Base-by-base conservation (phyloP, 2,329 filamentous ascomycete species). In the Ascochyta pisi region DNA sequence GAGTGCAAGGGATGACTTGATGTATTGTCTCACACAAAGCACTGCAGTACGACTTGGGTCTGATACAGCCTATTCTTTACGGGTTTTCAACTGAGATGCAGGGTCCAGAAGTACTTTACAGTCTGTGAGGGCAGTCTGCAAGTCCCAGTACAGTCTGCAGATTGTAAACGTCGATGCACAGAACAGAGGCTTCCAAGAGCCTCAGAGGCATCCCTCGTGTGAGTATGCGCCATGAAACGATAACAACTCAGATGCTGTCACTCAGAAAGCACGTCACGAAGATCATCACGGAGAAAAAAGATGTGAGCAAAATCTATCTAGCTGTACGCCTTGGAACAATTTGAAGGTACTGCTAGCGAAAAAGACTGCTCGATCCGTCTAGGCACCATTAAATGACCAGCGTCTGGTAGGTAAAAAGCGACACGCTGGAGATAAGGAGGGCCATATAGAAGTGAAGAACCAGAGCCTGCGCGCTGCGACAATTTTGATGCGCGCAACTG, bases 251-350 rank as follows among this genome's bases (percentile, higher is more conserved):
- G 12, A 31, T 4, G 29, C 12, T 31, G 12, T 31, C 12, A 12
- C 6, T 19, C 26, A 26, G 41, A 27, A 46, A n/a, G 13, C 19
- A 3, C 19, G 19, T 19, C 19, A 19, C 19, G 19, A 19, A 19
- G 19, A 19, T 15, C 29, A 37, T 34, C 23, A 34, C 15, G 24
- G 23, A 27, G 57, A 51, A 47, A 51, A 47, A 50, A 52, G 38
- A 84, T 96, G 91, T 96, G 77, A 83, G 89, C 91, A 92, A 87
- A 86, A 86, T 86, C 92, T 96, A 96, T 96, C 92, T 96, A 96
- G 94, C 92, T 84, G 89, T 87, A 88, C 86, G 84, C 90, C 89
- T 90, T 91, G 86, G 77, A 78, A 73, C 58, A 60, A 76, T 76
- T 79, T 79, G 85, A 90, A 92, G 91, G 90, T 89, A 89, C 90